Evolutionary conservation across 306 rosid genomes (phyloP).

Genomic region (Prunus campanulata): DNA sequence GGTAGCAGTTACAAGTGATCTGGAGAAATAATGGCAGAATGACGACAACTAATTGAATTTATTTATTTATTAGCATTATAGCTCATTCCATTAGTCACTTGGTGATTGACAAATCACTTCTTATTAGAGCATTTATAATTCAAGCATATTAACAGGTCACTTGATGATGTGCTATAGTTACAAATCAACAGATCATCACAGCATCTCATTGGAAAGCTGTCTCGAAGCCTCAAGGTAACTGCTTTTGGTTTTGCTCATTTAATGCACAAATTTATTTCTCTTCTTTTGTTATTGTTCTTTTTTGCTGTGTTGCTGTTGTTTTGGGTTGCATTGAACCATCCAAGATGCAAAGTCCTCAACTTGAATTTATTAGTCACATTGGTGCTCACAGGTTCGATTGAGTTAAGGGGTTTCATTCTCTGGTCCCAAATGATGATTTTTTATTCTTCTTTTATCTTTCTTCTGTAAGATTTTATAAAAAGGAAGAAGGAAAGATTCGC

Average conservation of each 20-base stretch:
- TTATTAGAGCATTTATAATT: no score
- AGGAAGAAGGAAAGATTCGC: background rate
- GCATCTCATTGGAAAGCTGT: constrained; percentile 7
- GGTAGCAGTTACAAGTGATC: no score
- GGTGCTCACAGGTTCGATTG: background rate
- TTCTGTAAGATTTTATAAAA: background rate
- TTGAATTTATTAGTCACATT: background rate
- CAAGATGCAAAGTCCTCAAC: background rate
- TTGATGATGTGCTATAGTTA: no score
- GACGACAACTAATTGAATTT: no score
- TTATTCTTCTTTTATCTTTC: no score
- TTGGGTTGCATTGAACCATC: background rate
- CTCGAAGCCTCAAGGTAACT: constrained; percentile 21
- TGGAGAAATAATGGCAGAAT: no score
- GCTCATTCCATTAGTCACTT: no score
- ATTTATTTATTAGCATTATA: no score
- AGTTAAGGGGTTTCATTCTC: constrained; percentile 4
- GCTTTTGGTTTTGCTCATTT: background rate
- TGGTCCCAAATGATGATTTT: constrained; percentile 1
- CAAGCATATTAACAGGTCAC: no score
- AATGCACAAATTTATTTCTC: background rate
- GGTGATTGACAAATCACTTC: no score
- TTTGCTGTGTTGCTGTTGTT: background rate
- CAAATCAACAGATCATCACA: background rate
- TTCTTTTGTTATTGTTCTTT: background rate